phyloP scores from a whole-genome alignment of 169 alveolate genomes.

The Theileria annulata region DNA sequence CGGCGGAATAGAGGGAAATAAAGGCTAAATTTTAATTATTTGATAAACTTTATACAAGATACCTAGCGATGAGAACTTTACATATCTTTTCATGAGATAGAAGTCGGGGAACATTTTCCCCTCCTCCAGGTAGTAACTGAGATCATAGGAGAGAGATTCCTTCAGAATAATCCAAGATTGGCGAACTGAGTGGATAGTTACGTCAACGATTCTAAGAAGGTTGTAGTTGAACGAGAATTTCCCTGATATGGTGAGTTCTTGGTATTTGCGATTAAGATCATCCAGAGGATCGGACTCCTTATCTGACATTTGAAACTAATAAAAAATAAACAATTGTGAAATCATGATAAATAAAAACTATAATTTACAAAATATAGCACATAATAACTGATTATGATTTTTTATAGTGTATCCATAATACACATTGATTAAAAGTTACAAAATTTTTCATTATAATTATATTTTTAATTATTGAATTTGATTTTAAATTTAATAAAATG shows the following conservation, averaged over 20 bases:
- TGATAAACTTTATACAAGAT: not conserved
- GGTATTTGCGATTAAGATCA: not conserved
- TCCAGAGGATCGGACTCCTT: conserved; percentile 3
- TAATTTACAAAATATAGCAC: not conserved
- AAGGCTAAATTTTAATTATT: conserved; percentile 36
- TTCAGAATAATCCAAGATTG: conserved; percentile 47
- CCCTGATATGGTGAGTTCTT: not conserved
- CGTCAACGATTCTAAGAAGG: conserved; percentile 28
- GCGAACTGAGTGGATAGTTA: conserved; percentile 58
- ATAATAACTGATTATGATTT: not conserved
- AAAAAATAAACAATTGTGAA: not conserved
- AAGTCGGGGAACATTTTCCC: conserved; percentile 40
- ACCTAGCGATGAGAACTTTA: conserved; percentile 46
- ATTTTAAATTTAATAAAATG: conserved; percentile 6
- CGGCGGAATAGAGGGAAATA: conserved; percentile 37
- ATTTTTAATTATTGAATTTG: not conserved
- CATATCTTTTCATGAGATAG: conserved; percentile 13
- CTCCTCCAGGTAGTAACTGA: conserved; percentile 28
- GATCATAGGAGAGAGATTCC: conserved; percentile 19
- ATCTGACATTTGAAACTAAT: conserved; percentile 7
- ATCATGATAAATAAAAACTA: conserved; percentile 1
- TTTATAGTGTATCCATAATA: not conserved
- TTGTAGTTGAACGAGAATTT: conserved; percentile 23
- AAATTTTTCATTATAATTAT: not conserved
- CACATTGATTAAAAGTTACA: not conserved